Percentiles rank a stretch among this genome's conserved stretches.
Conservation (phyloP, 2,329 filamentous ascomycete genomes). For the Arthrobotrys conoides region DNA sequence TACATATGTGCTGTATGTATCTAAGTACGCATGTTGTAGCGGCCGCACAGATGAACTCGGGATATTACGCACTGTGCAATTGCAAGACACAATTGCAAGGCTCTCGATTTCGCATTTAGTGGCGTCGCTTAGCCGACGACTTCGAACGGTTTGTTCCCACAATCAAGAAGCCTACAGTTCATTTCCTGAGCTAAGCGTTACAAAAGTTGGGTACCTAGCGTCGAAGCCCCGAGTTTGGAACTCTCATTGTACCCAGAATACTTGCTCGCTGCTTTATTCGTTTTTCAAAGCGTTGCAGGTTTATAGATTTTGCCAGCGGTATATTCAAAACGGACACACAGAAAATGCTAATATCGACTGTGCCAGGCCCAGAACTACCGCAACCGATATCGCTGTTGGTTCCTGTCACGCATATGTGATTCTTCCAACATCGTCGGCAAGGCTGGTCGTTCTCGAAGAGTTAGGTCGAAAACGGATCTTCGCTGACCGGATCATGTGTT, state of each 20-base stretch:
- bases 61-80: slow-evolving; percentile 41
- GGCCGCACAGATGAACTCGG: slow-evolving; percentile 33
- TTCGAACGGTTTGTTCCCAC: slow-evolving; percentile 46
- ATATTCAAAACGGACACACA: slow-evolving; percentile 18
- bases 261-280: neutral
- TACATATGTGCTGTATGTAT: neutral
- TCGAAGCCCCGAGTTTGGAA: slow-evolving; percentile 9
- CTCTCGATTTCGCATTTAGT: slow-evolving; percentile 23
- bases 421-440: slow-evolving; percentile 36
- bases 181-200: slow-evolving; percentile 7
- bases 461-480: slow-evolving; percentile 32
- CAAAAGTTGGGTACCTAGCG: slow-evolving; percentile 11
- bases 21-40: neutral
- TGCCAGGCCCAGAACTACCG: slow-evolving; percentile 26
- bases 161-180: slow-evolving; percentile 19
- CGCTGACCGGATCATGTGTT: slow-evolving; percentile 14
- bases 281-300: slow-evolving; percentile 19
- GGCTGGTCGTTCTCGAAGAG: slow-evolving; percentile 27
- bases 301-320: too few relatives aligned
- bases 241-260: slow-evolving; percentile 7
- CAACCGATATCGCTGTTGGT: slow-evolving; percentile 32
- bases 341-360: neutral
- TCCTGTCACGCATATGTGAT: slow-evolving; percentile 14
- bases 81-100: slow-evolving; percentile 2
- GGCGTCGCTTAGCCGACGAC: slow-evolving; percentile 35